A percentile compares a stretch with the other conserved stretches of the same genome.
Evolutionary conservation across 2,329 filamentous ascomycete genomes (phyloP).

Genomic region (Coleophoma eucalyptorum): DNA sequence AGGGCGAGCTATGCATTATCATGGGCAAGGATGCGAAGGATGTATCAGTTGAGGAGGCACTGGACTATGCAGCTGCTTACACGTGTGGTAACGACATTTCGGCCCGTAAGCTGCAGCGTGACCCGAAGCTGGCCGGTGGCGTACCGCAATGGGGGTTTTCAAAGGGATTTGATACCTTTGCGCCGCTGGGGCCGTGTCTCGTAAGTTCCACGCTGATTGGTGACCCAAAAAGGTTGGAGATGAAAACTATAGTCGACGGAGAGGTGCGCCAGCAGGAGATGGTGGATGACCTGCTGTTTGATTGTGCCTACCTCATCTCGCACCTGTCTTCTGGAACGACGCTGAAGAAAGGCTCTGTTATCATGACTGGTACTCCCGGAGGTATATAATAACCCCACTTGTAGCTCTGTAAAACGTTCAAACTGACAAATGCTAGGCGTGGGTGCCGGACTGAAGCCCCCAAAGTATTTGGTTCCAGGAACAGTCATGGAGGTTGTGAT

Average conservation of each 20-base stretch:
- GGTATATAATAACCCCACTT: slow-evolving; percentile 32
- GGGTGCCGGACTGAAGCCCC: slow-evolving; percentile 36
- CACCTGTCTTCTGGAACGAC: slow-evolving; percentile 44
- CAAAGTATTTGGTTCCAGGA: slow-evolving; percentile 12
- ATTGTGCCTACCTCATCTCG: slow-evolving; percentile 38
- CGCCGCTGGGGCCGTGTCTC: slow-evolving; percentile 37
- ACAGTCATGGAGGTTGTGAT: slow-evolving; percentile 13
- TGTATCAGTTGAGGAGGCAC: slow-evolving; percentile 7
- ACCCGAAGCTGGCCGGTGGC: slow-evolving; percentile 37
- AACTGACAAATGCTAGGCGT: slow-evolving; percentile 33
- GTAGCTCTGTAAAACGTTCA: slow-evolving; percentile 34
- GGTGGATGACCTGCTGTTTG: slow-evolving; percentile 43
- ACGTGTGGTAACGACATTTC: slow-evolving; percentile 54
- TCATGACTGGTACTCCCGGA: slow-evolving; percentile 42
- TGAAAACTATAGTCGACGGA: slow-evolving; percentile 39
- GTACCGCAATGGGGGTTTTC: slow-evolving; percentile 38
- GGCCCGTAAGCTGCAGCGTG: slow-evolving; percentile 46
- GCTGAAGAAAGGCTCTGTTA: slow-evolving; percentile 42
- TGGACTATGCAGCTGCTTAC: slow-evolving; percentile 25
- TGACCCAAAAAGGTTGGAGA: slow-evolving; percentile 10
- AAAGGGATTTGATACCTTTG: slow-evolving; percentile 41
- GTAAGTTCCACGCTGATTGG: slow-evolving; percentile 21
- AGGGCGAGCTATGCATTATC: slow-evolving; percentile 34
- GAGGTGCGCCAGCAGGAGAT: slow-evolving; percentile 36
- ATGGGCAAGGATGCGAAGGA: slow-evolving; percentile 42